Evolutionary conservation across 2,329 filamentous ascomycete genomes (phyloP).

Genomic region (Colletotrichum cordylinicola): DNA sequence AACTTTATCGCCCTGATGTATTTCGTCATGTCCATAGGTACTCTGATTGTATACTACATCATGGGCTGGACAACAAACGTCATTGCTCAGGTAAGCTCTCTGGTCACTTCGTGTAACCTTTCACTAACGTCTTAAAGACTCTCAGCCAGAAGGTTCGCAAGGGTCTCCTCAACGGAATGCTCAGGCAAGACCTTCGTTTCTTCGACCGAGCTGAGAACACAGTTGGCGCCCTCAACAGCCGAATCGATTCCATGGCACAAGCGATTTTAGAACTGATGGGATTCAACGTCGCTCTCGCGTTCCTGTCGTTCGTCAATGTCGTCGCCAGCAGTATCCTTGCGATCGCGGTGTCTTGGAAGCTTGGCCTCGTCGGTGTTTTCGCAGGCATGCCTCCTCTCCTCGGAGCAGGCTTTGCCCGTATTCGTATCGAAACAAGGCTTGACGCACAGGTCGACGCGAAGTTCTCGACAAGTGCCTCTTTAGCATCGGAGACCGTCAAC

Average conservation of each 20-base stretch:
- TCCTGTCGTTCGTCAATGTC: constrained; percentile 46
- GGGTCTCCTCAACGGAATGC: constrained; percentile 30
- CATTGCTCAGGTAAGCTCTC: constrained; percentile 9
- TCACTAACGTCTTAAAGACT: background rate
- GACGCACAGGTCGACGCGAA: constrained; percentile 39
- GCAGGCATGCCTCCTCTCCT: constrained; percentile 48
- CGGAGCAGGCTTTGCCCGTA: constrained; percentile 43
- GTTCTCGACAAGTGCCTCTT: constrained; percentile 45
- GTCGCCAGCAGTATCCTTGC: constrained; percentile 43
- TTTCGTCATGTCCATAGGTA: constrained; percentile 29
- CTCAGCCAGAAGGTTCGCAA: constrained; percentile 27
- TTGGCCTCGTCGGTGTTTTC: constrained; percentile 48
- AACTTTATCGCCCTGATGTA: constrained; percentile 39
- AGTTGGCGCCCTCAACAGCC: constrained; percentile 36
- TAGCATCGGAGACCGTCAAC: constrained; percentile 50
- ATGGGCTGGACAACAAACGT: constrained; percentile 27
- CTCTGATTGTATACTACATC: constrained; percentile 26
- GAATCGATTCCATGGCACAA: constrained; percentile 37
- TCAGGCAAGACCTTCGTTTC: constrained; percentile 47
- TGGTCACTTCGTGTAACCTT: background rate
- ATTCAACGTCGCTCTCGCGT: constrained; percentile 45
- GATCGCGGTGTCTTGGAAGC: constrained; percentile 48
- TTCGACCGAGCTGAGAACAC: constrained; percentile 39
- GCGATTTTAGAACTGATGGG: constrained; percentile 52
- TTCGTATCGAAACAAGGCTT: constrained; percentile 46